Conservation (phyloP, 768 basidiomycete genomes). For the Leccinum pellstonianum region DNA sequence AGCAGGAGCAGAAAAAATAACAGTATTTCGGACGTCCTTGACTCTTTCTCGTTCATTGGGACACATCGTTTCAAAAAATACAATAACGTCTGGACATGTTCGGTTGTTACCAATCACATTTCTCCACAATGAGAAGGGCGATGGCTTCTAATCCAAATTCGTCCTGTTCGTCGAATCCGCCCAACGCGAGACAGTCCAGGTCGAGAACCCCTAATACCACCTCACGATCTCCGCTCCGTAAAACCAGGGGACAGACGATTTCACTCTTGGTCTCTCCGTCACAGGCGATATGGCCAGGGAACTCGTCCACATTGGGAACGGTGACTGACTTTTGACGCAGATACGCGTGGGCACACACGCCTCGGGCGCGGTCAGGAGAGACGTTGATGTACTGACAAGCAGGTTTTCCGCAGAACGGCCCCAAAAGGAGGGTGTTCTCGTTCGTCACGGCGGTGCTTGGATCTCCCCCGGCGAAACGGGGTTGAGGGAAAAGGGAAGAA, state of each 20-base stretch:
- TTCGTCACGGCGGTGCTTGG: slow-evolving; percentile 12
- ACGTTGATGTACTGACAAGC: slow-evolving; percentile 83
- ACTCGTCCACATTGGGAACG: slow-evolving; percentile 75
- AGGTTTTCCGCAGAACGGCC: slow-evolving; percentile 88
- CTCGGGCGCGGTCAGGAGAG: slow-evolving; percentile 51
- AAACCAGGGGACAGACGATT: slow-evolving; percentile 77
- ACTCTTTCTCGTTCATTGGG: background rate
- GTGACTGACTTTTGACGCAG: slow-evolving; percentile 52
- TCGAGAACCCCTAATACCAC: slow-evolving; percentile 66
- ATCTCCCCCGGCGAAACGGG: slow-evolving; percentile 21
- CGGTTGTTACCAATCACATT: slow-evolving; percentile 59
- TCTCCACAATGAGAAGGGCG: slow-evolving; percentile 56
- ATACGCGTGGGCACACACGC: slow-evolving; percentile 86
- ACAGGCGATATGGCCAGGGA: slow-evolving; percentile 94
- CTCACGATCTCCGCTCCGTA: slow-evolving; percentile 32
- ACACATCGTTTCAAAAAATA: background rate
- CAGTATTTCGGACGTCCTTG: background rate
- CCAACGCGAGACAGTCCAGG: slow-evolving; percentile 74
- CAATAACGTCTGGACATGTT: slow-evolving; percentile 12
- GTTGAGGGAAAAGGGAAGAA: slow-evolving; percentile 59
- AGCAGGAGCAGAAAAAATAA: slow-evolving; percentile 21
- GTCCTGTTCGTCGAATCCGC: slow-evolving; percentile 79
- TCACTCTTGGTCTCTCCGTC: slow-evolving; percentile 90
- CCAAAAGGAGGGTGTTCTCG: slow-evolving; percentile 51
- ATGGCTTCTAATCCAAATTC: slow-evolving; percentile 73